Percentiles rank a stretch among this genome's conserved stretches.
Evolutionary conservation across 2,329 filamentous ascomycete species (phyloP).

Genomic region (Calonectria crousiana): DNA sequence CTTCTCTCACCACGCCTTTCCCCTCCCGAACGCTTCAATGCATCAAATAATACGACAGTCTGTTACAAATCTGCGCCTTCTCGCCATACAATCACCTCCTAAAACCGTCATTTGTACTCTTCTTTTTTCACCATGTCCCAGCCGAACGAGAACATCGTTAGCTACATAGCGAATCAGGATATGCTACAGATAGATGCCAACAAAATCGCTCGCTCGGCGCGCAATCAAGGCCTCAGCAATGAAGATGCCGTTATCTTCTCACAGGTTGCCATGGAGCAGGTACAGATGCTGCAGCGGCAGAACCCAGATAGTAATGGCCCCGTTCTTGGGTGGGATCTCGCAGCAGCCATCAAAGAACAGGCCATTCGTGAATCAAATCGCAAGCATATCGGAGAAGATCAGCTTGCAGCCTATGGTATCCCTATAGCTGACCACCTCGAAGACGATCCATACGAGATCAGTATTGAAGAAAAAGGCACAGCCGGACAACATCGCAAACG

Average conservation of each 20-base stretch:
- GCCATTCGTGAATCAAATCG: not conserved
- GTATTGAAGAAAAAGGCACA: conserved; percentile 23
- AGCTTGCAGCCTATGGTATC: not conserved
- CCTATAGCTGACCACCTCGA: not conserved
- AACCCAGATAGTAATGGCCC: not conserved
- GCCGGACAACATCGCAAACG: conserved; percentile 36
- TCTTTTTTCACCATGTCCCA: not conserved
- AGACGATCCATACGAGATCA: not conserved
- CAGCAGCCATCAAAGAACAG: not conserved
- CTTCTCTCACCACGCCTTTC: not conserved
- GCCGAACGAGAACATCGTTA: not conserved
- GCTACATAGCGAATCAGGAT: not conserved
- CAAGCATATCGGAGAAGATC: not conserved
- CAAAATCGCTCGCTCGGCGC: not conserved
- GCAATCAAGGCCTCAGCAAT: not conserved
- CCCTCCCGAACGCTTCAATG: not conserved
- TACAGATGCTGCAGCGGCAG: not conserved
- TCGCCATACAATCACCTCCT: not conserved
- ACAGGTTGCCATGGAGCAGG: not conserved
- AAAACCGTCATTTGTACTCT: not conserved
- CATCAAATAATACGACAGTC: not conserved
- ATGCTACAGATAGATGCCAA: not conserved
- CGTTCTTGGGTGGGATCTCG: not conserved
- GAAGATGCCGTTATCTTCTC: not conserved
- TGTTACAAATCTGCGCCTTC: not conserved